Evolutionary conservation across 148 eudicot genomes (phyloP).

Genomic region (Tetragonia tetragonoides): DNA sequence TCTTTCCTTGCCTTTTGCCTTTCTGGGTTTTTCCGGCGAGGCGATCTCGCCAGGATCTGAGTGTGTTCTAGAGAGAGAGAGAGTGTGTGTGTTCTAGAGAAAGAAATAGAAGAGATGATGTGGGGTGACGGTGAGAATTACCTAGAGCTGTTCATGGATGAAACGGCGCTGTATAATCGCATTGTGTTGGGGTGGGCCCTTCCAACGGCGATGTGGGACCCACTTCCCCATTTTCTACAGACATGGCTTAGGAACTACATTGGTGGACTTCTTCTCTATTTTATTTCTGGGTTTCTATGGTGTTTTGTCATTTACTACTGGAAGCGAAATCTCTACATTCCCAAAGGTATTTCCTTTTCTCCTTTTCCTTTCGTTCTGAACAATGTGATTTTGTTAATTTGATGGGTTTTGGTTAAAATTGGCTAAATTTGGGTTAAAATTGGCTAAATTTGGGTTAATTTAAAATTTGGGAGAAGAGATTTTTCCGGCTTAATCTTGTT

Average conservation of each 20-base stretch:
- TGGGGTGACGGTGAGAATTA: conserved; percentile 28
- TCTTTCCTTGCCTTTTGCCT: neutral
- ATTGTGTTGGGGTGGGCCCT: conserved; percentile 51
- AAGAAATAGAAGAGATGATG: conserved; percentile 6
- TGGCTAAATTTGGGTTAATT: neutral
- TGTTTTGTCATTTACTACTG: conserved; percentile 80
- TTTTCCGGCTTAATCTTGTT: neutral
- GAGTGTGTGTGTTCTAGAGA: conserved; percentile 15
- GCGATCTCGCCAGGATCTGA: conserved; percentile 1
- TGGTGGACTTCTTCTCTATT: conserved; percentile 56
- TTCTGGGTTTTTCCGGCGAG: neutral
- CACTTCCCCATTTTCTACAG: conserved; percentile 69
- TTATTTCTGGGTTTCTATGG: conserved; percentile 73
- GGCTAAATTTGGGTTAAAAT: neutral
- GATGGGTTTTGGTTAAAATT: neutral
- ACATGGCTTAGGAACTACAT: conserved; percentile 84
- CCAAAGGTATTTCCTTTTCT: conserved; percentile 56
- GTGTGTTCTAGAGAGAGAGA: neutral
- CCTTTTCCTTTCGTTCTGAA: neutral
- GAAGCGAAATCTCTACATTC: conserved; percentile 69
- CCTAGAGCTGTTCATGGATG: conserved; percentile 40
- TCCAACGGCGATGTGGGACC: conserved; percentile 51
- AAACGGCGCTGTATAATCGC: conserved; percentile 59
- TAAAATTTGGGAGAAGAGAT: neutral
- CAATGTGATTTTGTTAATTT: neutral